phyloP scores from a whole-genome alignment of 1,284 basidiomycete species.

The Pyrrhoderma lamaoense region DNA sequence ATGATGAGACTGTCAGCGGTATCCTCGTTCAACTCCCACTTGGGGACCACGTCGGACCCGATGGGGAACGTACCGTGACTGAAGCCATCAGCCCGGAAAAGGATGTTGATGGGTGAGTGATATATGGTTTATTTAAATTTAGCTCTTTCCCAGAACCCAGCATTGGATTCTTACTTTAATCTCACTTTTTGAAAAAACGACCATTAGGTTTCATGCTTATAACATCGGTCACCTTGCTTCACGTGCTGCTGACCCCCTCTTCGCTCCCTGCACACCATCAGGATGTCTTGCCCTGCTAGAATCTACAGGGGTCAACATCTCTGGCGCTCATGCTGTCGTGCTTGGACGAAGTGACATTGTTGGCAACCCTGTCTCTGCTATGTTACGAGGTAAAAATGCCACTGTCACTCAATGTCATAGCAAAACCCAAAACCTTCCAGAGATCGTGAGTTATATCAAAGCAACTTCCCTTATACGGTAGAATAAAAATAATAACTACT shows the following conservation, averaged over 20 bases:
- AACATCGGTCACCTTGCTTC: slow-evolving; percentile 96
- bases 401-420: slow-evolving; percentile 99
- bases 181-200: slow-evolving; percentile 11
- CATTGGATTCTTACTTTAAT: slow-evolving; percentile 9
- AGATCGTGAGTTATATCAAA: slow-evolving; percentile 47
- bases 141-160: too few relatives aligned
- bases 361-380: slow-evolving; percentile 88
- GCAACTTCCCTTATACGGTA: background rate
- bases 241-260: slow-evolving; percentile 84
- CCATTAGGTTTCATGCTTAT: slow-evolving; percentile 89
- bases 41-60: slow-evolving; percentile 74
- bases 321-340: slow-evolving; percentile 83
- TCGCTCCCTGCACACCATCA: slow-evolving; percentile 93
- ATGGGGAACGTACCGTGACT: slow-evolving; percentile 86
- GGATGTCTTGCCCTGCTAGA: slow-evolving; percentile 90
- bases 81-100: slow-evolving; percentile 93
- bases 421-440: slow-evolving; percentile 73
- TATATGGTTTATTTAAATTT: slow-evolving; percentile 18
- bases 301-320: slow-evolving; percentile 67
- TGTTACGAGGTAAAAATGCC: slow-evolving; percentile 86
- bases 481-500: slow-evolving; percentile 9
- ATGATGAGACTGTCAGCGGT: slow-evolving; percentile 78
- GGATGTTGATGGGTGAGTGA: slow-evolving; percentile 91
- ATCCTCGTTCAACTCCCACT: slow-evolving; percentile 98
- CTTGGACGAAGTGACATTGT: slow-evolving; percentile 98